Conservation (phyloP, 768 basidiomycete species). For the Rhizopogon vulgaris region DNA sequence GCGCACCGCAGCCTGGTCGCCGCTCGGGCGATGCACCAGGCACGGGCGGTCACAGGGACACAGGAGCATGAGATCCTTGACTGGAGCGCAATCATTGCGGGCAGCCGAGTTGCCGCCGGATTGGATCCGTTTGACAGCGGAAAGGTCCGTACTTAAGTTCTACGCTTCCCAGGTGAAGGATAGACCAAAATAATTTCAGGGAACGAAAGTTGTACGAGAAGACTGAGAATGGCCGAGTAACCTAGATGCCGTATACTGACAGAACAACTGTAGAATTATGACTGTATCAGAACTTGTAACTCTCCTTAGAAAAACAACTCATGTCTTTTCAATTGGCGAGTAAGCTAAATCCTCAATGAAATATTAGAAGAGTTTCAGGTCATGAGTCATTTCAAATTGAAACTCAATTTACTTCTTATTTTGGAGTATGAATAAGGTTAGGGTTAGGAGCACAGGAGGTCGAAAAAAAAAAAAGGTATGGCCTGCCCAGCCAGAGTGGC, state of each 20-base stretch:
- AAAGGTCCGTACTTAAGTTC: constrained; percentile 19
- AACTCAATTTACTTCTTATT: too few species aligned
- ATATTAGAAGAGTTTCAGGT: too few species aligned
- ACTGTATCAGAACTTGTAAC: too few species aligned
- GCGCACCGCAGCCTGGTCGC: constrained; percentile 78
- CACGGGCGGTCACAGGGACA: constrained; percentile 37
- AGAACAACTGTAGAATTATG: too few species aligned
- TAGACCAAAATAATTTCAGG: constrained; percentile 6
- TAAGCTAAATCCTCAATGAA: too few species aligned
- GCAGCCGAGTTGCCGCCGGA: constrained; percentile 70
- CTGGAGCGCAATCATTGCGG: constrained; percentile 80
- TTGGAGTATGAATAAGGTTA: constrained; percentile 31
- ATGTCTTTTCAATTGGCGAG: too few species aligned
- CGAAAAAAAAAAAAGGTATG: constrained; percentile 38
- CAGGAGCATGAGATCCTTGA: constrained; percentile 58
- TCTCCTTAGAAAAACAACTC: too few species aligned
- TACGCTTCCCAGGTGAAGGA: not conserved
- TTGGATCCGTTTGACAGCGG: constrained; percentile 38
- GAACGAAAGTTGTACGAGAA: constrained; percentile 16
- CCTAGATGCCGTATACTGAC: too few species aligned
- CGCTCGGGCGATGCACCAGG: constrained; percentile 64
- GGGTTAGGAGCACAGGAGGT: constrained; percentile 31
- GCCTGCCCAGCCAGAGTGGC: constrained; percentile 60
- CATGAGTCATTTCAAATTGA: too few species aligned
- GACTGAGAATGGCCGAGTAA: constrained; percentile 4